Base-by-base conservation (phyloP, 495 filamentous ascomycete genomes). In the Gamarada debralockiae region DNA sequence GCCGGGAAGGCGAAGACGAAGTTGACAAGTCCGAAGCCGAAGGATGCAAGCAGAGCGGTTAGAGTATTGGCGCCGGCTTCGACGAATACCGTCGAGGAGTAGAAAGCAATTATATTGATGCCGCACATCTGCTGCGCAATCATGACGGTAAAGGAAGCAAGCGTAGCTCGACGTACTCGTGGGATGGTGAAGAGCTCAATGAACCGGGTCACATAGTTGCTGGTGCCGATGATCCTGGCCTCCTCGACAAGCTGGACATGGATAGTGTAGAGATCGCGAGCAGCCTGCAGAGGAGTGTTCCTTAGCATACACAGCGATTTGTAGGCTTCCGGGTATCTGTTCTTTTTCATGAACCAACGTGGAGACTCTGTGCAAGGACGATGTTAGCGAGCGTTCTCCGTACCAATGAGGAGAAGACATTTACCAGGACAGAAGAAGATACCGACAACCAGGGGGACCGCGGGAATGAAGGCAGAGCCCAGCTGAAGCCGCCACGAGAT, bases 1-100 rank as follows among this genome's bases (percentile, higher is more conserved):
- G 89, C 89, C 0, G 89, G 88, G 69, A 82, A 87, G 43, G 89
- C 86, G 58, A 93, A 93, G 17, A 87, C 39, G 66, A 87, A 92
- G 68, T 92, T 92, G 62, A 92, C 77, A 1, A 89, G 66, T 34
- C 89, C 89, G 59, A 91, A 93, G 3, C 89, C 89, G 60, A 53
- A 52, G 0, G 58, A 61, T 15, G 58, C 58, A 13, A 41, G 71
- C 7, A 95, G 77, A 29, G 90, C 83, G 8, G 75, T 62, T 50
- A 73, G 77, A 12, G 78, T 69, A 50, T 34, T 67, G 23, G 80
- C 77, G 21, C 85, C 83, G 18, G 86, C 80, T 2, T 88, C 57
- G 8, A 62, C 59, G 72, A 92, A 92, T 50, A 92, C 75, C 1
- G 86, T 86, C 0, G 84, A 84, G 0, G 80, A 85, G 69, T 93